Conservation (phyloP, 1,139 yeast species). For the Saccharomyces hybrid region DNA sequence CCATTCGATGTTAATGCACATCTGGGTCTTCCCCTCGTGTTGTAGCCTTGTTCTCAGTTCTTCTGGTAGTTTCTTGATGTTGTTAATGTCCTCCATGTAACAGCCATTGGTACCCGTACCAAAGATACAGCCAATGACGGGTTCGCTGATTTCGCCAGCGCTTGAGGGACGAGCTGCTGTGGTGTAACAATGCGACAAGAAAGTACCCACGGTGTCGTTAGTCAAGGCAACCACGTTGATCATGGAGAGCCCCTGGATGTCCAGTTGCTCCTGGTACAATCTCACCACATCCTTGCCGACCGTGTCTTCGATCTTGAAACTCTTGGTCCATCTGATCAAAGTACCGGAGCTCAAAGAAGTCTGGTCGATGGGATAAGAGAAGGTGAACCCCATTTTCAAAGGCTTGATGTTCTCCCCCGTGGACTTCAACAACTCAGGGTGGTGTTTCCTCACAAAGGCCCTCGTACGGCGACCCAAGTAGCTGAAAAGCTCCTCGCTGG, state of each 20-base stretch:
- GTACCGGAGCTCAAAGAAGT: constrained; percentile 70
- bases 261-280: constrained; percentile 61
- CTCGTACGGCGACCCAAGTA: constrained; percentile 67
- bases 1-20: constrained; percentile 96
- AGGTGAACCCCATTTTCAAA: constrained; percentile 85
- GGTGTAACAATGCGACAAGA: constrained; percentile 78
- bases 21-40: constrained; percentile 49
- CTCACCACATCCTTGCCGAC: constrained; percentile 78
- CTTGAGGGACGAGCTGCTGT: constrained; percentile 39
- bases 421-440: constrained; percentile 34
- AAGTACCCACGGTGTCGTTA: constrained; percentile 92
- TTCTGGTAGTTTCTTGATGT: constrained; percentile 57
- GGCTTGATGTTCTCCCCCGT: constrained; percentile 16
- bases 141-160: constrained; percentile 53
- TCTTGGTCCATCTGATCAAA: constrained; percentile 92
- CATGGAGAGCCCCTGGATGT: constrained; percentile 39
- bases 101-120: constrained; percentile 99
- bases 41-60: constrained; percentile 35
- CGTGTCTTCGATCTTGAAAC: constrained; percentile 76
- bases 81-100: constrained; percentile 64
- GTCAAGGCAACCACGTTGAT: constrained; percentile 84
- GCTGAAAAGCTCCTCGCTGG: constrained; percentile 53
- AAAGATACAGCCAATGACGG: constrained; percentile 81
- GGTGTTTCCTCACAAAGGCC: constrained; percentile 57
- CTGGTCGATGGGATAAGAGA: constrained; percentile 88